Evolutionary conservation across 2,329 filamentous ascomycete species (phyloP).

Genomic region (Hymenoscyphus scutula): DNA sequence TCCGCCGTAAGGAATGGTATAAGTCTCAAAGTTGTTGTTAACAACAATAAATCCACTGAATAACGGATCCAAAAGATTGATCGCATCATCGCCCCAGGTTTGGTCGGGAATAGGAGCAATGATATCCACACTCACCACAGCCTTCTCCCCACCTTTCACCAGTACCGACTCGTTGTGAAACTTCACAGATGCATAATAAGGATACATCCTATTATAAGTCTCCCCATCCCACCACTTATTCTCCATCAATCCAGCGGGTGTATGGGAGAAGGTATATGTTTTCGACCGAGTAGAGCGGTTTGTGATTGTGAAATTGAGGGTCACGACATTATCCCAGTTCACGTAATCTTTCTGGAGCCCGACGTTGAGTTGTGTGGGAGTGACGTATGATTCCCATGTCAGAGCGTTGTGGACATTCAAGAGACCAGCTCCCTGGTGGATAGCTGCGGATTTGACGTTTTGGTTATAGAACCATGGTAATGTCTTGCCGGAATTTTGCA

Average conservation of each 20-base stretch:
- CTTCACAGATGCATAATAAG: conserved; percentile 2
- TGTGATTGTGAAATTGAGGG: conserved; percentile 30
- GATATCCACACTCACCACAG: background rate
- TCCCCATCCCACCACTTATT: conserved; percentile 11
- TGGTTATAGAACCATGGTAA: conserved; percentile 32
- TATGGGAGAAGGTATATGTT: conserved; percentile 29
- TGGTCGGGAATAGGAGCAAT: background rate
- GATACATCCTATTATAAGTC: conserved; percentile 20
- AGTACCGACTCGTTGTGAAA: background rate
- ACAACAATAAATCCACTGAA: conserved; percentile 3
- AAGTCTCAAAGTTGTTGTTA: background rate
- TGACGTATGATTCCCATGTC: conserved; percentile 24
- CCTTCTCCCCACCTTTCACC: background rate
- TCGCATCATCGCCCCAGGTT: background rate
- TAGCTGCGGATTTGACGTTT: conserved; percentile 31
- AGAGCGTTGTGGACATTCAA: conserved; percentile 37
- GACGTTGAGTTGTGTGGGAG: conserved; percentile 29
- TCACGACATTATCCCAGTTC: conserved; percentile 16
- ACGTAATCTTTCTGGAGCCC: conserved; percentile 13
- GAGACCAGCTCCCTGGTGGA: conserved; percentile 39
- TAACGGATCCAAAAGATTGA: background rate
- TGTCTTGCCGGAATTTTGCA: conserved; percentile 36
- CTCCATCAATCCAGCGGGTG: conserved; percentile 28
- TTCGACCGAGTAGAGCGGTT: conserved; percentile 25
- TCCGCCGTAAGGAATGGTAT: conserved; percentile 7